A percentile compares a stretch with the other conserved stretches of the same genome.
Conservation (phyloP, 1,284 basidiomycete species). For the Rhodotorula sp. region DNA sequence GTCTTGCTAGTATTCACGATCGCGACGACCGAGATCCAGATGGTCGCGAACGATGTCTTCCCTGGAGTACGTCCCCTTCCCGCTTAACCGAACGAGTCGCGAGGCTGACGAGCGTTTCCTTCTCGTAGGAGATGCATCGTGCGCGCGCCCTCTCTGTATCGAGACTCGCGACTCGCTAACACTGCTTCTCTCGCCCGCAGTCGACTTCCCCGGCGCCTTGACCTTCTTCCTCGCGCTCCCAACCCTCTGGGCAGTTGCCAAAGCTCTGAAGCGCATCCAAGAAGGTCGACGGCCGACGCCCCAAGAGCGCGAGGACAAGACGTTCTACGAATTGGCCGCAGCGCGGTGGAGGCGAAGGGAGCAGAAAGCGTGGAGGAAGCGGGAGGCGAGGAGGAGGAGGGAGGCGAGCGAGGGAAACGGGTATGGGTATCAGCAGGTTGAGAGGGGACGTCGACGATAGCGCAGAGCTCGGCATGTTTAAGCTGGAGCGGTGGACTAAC, state of each 20-base stretch:
- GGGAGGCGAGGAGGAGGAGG: neutral
- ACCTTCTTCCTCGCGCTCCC: constrained; percentile 41
- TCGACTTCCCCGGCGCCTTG: constrained; percentile 24
- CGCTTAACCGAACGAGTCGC: neutral
- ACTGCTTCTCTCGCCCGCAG: neutral
- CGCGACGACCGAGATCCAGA: constrained; percentile 33
- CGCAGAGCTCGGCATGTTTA: too few species aligned
- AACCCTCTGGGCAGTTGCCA: constrained; percentile 35
- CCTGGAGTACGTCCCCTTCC: constrained; percentile 7
- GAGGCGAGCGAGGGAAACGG: neutral
- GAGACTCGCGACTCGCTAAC: neutral
- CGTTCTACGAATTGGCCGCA: constrained; percentile 21
- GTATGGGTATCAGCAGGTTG: neutral
- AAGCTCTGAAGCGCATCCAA: constrained; percentile 26
- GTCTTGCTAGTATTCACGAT: constrained; percentile 27
- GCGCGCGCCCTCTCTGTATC: neutral
- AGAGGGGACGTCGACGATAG: neutral
- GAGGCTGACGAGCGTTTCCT: neutral
- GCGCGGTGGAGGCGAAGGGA: neutral
- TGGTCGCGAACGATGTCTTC: constrained; percentile 31
- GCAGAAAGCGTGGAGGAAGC: neutral
- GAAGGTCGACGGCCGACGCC: constrained; percentile 27
- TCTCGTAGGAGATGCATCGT: neutral
- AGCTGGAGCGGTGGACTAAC: too few species aligned
- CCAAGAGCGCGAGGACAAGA: constrained; percentile 17